Evolutionary conservation across 2,329 filamentous ascomycete genomes (phyloP).

Genomic region (Graphiopsis chlorocephala): DNA sequence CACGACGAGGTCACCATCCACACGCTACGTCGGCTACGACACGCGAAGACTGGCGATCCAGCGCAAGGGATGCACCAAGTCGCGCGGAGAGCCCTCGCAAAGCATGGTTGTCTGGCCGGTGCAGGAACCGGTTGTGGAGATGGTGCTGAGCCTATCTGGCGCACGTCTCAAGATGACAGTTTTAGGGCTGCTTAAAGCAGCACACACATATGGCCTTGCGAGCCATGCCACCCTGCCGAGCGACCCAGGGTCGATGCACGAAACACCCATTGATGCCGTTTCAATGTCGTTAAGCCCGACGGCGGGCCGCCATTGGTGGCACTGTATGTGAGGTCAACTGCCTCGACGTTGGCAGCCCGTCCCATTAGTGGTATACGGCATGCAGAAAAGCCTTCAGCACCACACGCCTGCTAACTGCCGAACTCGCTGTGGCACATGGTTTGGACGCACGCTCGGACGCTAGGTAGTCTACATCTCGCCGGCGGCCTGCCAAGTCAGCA

Average conservation of each 20-base stretch:
- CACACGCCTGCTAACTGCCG: neutral
- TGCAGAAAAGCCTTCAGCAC: neutral
- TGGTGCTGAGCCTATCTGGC: slow-evolving; percentile 13
- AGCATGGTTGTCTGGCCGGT: slow-evolving; percentile 13
- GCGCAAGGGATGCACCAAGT: slow-evolving; percentile 5
- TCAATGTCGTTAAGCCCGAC: neutral
- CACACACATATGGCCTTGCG: neutral
- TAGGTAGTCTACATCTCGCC: neutral
- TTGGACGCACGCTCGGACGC: neutral
- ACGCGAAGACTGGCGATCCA: slow-evolving; percentile 13
- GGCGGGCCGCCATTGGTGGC: neutral
- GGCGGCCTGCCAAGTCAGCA: slow-evolving; percentile 8
- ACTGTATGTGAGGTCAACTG: neutral
- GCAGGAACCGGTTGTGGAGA: slow-evolving; percentile 17
- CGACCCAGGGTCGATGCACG: neutral
- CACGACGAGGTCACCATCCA: neutral
- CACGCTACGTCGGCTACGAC: slow-evolving; percentile 11
- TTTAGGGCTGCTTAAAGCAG: slow-evolving; percentile 1
- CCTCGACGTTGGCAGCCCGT: neutral
- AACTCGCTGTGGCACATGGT: neutral
- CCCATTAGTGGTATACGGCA: neutral
- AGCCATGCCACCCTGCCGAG: slow-evolving; percentile 4
- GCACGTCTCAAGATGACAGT: slow-evolving; percentile 9
- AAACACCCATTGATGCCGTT: neutral
- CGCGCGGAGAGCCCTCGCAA: neutral